These are phyloP conservation scores for Dimocarpus longan DNA, from an alignment of 345 rosid genomes.

Conservation along the genomic window DNA sequence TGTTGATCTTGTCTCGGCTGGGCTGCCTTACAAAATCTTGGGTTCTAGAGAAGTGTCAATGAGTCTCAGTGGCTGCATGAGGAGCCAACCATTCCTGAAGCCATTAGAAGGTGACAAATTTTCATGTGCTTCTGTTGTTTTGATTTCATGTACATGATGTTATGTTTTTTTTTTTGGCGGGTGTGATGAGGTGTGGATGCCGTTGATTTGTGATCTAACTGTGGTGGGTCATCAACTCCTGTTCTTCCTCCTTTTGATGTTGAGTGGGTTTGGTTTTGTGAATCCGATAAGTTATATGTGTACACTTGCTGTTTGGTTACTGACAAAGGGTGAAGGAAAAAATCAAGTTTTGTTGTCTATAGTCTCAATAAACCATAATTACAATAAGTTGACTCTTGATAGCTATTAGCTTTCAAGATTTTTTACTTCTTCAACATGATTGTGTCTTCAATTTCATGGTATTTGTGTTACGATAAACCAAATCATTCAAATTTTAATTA, in stretches of 20 bases:
- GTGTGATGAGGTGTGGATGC: conserved; percentile 96
- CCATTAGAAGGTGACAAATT: conserved; percentile 63
- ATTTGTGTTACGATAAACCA: no score
- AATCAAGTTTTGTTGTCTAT: no score
- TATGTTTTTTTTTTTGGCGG: conserved; percentile 30
- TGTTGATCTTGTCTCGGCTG: conserved; percentile 75
- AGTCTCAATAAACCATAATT: no score
- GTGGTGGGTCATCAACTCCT: conserved; percentile 53
- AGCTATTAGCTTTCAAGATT: background rate
- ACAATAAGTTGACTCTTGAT: background rate
- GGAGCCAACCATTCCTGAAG: conserved; percentile 49
- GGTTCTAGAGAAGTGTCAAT: conserved; percentile 57
- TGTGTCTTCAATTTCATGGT: background rate
- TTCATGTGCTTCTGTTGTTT: background rate
- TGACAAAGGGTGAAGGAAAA: conserved; percentile 25
- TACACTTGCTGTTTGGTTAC: conserved; percentile 29
- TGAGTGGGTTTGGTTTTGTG: conserved; percentile 97
- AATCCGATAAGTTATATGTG: conserved; percentile 56
- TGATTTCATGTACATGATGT: background rate
- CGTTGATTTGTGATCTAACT: conserved; percentile 75
- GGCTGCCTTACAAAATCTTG: conserved; percentile 57
- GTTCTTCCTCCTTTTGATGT: conserved; percentile 87
- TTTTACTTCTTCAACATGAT: background rate
- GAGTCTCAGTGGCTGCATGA: conserved; percentile 78
- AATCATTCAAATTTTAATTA: no score